Base-by-base conservation (phyloP, 169 alveolate species). In the Eimeria tenella region DNA sequence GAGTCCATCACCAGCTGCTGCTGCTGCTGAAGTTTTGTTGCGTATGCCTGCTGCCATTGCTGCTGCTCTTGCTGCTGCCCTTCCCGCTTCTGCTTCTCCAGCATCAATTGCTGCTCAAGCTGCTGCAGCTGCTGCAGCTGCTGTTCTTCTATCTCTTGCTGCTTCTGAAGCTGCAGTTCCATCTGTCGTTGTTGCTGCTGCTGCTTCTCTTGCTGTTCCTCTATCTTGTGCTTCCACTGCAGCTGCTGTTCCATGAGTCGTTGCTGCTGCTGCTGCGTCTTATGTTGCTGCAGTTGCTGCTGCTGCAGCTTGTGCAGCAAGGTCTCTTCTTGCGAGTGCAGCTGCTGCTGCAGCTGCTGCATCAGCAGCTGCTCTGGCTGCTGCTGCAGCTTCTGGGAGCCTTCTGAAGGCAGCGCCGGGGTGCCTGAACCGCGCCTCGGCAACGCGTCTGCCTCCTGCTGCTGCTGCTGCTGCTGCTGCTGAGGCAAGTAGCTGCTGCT, bases 331-430 rank as follows among this genome's bases (percentile, higher is more conserved):
- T 74, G 84, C 21, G 31, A 21, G 31, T 68, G 49, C 49, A 11
- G 77, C 60, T 74, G 84, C 1, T 74, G 84, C 60, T 74, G 84
- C 84, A 25, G 84, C 82, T 74, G 84, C 84, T 25, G 84, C 60
- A 25, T 60, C 84, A 25, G 84, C 84, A 15, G 55, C n/a, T 74
- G 60, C 62, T 74, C 58, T 56, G 21, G 84, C 84, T 74, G 84
- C 62, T 74, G 62, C 25, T 11, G 60, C n/a, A 42, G 84, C 68
- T 58, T 58, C 21, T 5, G 25, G 23, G 77, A 19, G 0, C 11
- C 84, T 9, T 74, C 31, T n/a, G 15, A 5, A 4, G 42, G 84
- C 60, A 13, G 62, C 84, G 21, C 6, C 19, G 21, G 60, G 8
- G 62, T 9, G 8, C 42, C 62, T 21, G 5, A 25, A 5, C 60